Percentiles rank a stretch among this genome's conserved stretches.
phyloP scores from a whole-genome alignment of 345 rosid species.

The Salix koriyanagi region DNA sequence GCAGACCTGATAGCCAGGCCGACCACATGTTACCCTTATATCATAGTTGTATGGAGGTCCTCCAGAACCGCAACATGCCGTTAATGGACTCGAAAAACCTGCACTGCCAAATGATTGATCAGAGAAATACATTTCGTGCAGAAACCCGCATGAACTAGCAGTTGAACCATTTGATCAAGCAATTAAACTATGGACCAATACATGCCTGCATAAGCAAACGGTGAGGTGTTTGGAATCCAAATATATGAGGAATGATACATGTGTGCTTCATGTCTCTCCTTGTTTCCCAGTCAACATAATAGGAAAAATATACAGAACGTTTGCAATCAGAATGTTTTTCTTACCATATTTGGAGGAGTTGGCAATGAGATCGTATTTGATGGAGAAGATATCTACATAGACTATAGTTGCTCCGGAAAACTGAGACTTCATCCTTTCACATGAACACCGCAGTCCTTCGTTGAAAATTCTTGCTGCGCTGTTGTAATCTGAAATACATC shows the following conservation, averaged over 20 bases:
- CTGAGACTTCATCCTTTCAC: slow-evolving; percentile 46
- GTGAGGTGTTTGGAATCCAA: no score
- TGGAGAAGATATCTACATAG: slow-evolving; percentile 64
- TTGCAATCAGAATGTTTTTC: neutral
- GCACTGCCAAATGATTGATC: slow-evolving; percentile 7
- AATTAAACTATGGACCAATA: neutral
- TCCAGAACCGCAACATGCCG: slow-evolving; percentile 83
- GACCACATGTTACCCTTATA: slow-evolving; percentile 56
- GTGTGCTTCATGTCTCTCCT: neutral
- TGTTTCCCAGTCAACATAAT: neutral
- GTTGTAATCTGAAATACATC: slow-evolving; percentile 60
- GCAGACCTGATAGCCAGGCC: slow-evolving; percentile 45
- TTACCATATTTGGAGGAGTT: slow-evolving; percentile 54
- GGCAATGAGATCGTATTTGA: slow-evolving; percentile 70
- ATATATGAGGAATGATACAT: neutral
- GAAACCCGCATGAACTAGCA: no score
- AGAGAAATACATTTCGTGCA: neutral
- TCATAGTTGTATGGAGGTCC: slow-evolving; percentile 83
- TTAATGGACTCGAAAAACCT: slow-evolving; percentile 69
- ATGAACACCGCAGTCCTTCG: slow-evolving; percentile 39
- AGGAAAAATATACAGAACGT: neutral
- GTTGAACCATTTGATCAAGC: neutral
- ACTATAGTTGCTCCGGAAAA: slow-evolving; percentile 51
- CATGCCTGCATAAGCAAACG: neutral
- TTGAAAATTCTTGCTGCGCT: slow-evolving; percentile 65